These are phyloP conservation scores for Candida xyloterini DNA, from an alignment of 805 yeast species.

Conservation along the genomic window DNA sequence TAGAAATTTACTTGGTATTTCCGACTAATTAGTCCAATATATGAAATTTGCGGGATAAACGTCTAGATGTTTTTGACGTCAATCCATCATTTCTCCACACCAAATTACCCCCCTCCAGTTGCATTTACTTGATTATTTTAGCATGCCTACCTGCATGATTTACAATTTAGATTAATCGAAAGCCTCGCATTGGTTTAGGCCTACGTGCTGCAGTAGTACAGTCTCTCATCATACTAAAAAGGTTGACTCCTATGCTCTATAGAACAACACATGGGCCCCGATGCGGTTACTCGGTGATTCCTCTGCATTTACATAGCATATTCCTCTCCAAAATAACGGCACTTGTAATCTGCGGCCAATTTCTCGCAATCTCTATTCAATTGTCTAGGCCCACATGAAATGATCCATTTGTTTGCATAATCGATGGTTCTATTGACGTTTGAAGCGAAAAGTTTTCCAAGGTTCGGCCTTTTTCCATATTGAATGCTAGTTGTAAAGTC, in stretches of 20 bases:
- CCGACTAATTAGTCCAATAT: too few species aligned
- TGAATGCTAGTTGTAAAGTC: conserved; percentile 16
- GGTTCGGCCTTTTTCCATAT: conserved; percentile 43
- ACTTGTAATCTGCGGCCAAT: conserved; percentile 37
- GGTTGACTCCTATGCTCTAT: too few species aligned
- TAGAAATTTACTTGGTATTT: too few species aligned
- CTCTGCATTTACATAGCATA: conserved; percentile 32
- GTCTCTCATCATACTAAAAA: too few species aligned
- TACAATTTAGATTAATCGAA: background rate
- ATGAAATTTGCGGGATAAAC: too few species aligned
- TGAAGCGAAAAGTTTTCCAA: conserved; percentile 32
- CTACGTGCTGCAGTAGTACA: too few species aligned
- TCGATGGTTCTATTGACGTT: conserved; percentile 31
- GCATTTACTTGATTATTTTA: background rate
- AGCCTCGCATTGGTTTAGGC: background rate
- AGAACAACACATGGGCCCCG: too few species aligned
- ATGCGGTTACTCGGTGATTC: too few species aligned
- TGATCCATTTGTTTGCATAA: conserved; percentile 44
- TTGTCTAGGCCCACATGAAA: conserved; percentile 57
- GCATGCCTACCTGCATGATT: background rate
- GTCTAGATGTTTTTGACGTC: background rate
- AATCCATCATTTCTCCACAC: background rate
- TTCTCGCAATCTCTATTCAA: conserved; percentile 39
- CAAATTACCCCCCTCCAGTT: background rate
- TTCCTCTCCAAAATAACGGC: conserved; percentile 43